Base-by-base conservation (phyloP, 371 early-diverging fungal genomes). In the Rhizopus delemar region DNA sequence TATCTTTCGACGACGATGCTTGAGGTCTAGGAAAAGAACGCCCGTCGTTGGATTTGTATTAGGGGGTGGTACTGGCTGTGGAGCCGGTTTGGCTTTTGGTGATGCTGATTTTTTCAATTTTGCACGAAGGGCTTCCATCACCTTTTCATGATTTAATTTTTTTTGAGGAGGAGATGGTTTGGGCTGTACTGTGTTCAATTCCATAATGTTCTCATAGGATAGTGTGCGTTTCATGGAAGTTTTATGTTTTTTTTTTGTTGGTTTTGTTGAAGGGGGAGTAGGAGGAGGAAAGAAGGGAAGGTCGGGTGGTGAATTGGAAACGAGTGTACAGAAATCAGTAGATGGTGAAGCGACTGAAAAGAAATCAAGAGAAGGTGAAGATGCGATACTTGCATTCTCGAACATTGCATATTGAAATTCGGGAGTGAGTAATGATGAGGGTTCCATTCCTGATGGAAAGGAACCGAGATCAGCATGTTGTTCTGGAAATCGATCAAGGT, bases 1-100 rank as follows among this genome's bases (percentile, higher is more conserved):
- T 22, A 22, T 22, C 45, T 61, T 66, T n/a, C 58, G 57, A 12
- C 71, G 64, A 16, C 71, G 74, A 34, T 65, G 67, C 33, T 71
- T 77, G 8, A 77, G 41, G 60, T 77, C 69, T 8, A 77, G 55
- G 4, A 73, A 54, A 16, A 77, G 38, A 0, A 77, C 69, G 13
- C 77, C 77, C 1, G 71, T 65, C 0, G 66, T 61, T 22, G 66
- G 66, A 34, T 57, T 57, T 15, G 66, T 66, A 5, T 66, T 66
- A 3, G 66, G 66, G 15, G 54, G 58, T 16, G 53, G 57, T 8
- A n/a, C 12, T 33, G 60, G 57, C 15, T 65, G 60, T 39, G 61
- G 66, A 7, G 62, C 61, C 6, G 62, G 50, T 22, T 66, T 66
- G 5, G 50, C 46, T 46, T 33, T 41, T 34, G 60, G 60, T n/a